These are phyloP conservation scores for Didymella lethalis DNA, from an alignment of 2,329 filamentous ascomycete genomes.

Conservation along the genomic window DNA sequence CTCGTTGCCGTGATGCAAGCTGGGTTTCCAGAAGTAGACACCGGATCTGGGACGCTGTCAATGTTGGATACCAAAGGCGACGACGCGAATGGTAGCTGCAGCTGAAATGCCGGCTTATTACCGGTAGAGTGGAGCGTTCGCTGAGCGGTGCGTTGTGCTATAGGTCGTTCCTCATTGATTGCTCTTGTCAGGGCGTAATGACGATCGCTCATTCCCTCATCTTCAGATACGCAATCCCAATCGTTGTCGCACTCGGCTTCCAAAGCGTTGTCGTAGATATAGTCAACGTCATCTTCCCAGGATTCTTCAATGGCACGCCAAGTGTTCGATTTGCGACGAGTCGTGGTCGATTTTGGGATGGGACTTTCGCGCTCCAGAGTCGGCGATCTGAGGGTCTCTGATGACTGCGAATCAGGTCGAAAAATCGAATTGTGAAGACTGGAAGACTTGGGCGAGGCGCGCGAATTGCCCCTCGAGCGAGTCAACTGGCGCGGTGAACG, in stretches of 20 bases:
- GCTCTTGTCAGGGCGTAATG: conserved; percentile 14
- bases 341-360: conserved; percentile 29
- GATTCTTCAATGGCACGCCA: conserved; percentile 53
- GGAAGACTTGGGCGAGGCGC: conserved; percentile 35
- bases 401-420: conserved; percentile 52
- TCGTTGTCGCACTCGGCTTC: conserved; percentile 69
- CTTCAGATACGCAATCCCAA: conserved; percentile 56
- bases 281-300: conserved; percentile 71
- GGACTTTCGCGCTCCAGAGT: conserved; percentile 41
- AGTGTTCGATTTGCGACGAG: conserved; percentile 44
- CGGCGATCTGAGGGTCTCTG: conserved; percentile 56
- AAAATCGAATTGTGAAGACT: conserved; percentile 32
- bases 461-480: conserved; percentile 34
- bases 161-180: conserved; percentile 12
- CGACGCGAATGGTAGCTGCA: conserved; percentile 36
- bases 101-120: conserved; percentile 11
- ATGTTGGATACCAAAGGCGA: conserved; percentile 42
- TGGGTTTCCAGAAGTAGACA: conserved; percentile 46
- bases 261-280: conserved; percentile 67
- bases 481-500: conserved; percentile 32
- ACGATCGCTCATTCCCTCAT: conserved; percentile 48
- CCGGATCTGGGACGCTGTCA: conserved; percentile 44
- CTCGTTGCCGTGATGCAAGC: conserved; percentile 41
- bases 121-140: not conserved
- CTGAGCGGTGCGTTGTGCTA: conserved; percentile 7